Evolutionary conservation across 73 alveolate species (phyloP), one percentile per base, ranked within the genome.

Genomic region (Paramecium primaurelia): DNA sequence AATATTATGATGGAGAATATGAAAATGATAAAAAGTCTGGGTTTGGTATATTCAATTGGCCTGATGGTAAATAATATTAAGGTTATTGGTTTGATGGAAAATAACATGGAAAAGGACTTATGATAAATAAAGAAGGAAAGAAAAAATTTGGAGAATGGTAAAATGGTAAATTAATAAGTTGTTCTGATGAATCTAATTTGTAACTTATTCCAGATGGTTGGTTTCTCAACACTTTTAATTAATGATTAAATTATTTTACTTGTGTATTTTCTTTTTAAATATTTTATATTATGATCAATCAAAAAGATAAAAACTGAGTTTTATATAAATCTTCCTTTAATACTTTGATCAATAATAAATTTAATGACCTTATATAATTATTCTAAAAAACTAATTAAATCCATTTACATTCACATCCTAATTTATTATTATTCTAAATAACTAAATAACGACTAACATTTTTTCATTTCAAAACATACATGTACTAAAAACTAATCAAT

Each of bases 51-150:
- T 91, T 80, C 58, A 45, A 34, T 6, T 94, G 97, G 96, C 91
- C 68, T 18, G 60, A 88, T 44, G 75, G 75, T 16, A 45, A 80
- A 42, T 25, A 49, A 25, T 94, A 94, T 77, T 25, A 44, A 9
- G 97, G 96, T 14, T 54, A 86, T 22, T 95, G 97, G 95, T 7
- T 26, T 6, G 73, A 93, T 92, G 97, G 97, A 22, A 95, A 95
- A 73, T 92, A 95, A 73, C 98, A 95, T 88, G 97, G 97, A 9
- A 88, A 93, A 73, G 97, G 97, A 20, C 42, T 59, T 5, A 64
- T 93, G 54, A 28, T 28, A 10, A 26, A 12, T 22, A 22, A 37
- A 32, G 94, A 94, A 60, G 95, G 88, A 42, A 69, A 58, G 40
- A 86, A 92, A 77, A 44, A 86, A 16, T 83, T 90, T 83, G 94